phyloP scores from a whole-genome alignment of 805 yeast genomes.

The Kuraishia cidri region DNA sequence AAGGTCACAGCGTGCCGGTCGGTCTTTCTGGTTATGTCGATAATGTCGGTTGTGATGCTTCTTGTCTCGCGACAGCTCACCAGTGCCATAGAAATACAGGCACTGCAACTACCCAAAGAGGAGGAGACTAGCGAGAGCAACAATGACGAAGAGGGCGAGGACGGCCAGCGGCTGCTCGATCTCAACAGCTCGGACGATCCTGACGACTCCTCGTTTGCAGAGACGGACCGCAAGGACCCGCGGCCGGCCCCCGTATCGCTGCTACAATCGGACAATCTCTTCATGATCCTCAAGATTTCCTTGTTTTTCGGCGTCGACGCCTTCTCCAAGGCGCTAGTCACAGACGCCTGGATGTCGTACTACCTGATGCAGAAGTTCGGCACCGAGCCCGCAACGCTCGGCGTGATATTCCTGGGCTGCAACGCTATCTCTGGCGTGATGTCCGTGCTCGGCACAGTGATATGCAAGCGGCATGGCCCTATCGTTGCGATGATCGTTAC shows the following conservation, averaged over 20 bases:
- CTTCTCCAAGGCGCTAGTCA: slow-evolving; percentile 32
- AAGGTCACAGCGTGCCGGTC: slow-evolving; percentile 18
- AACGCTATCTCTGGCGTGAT: slow-evolving; percentile 27
- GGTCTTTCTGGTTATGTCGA: slow-evolving; percentile 18
- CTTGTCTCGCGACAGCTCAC: slow-evolving; percentile 12
- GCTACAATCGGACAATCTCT: neutral
- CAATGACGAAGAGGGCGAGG: slow-evolving; percentile 3
- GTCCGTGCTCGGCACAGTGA: slow-evolving; percentile 30
- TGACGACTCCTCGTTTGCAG: too few relatives aligned
- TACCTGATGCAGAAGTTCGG: slow-evolving; percentile 28
- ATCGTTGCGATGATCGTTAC: slow-evolving; percentile 33
- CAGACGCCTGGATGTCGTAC: slow-evolving; percentile 36
- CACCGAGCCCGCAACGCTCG: slow-evolving; percentile 24
- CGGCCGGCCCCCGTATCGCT: neutral
- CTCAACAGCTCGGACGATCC: too few relatives aligned
- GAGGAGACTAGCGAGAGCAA: slow-evolving; percentile 1
- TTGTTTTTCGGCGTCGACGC: slow-evolving; percentile 31
- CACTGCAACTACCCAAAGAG: slow-evolving; percentile 1
- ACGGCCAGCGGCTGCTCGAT: neutral
- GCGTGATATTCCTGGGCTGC: slow-evolving; percentile 28
- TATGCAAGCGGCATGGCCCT: slow-evolving; percentile 34
- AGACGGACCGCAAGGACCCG: too few relatives aligned
- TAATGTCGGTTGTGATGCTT: slow-evolving; percentile 12
- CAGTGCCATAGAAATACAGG: slow-evolving; percentile 10
- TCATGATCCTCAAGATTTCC: slow-evolving; percentile 19